phyloP scores from a whole-genome alignment of 495 filamentous ascomycete genomes.

The Penicillium samsonianum region DNA sequence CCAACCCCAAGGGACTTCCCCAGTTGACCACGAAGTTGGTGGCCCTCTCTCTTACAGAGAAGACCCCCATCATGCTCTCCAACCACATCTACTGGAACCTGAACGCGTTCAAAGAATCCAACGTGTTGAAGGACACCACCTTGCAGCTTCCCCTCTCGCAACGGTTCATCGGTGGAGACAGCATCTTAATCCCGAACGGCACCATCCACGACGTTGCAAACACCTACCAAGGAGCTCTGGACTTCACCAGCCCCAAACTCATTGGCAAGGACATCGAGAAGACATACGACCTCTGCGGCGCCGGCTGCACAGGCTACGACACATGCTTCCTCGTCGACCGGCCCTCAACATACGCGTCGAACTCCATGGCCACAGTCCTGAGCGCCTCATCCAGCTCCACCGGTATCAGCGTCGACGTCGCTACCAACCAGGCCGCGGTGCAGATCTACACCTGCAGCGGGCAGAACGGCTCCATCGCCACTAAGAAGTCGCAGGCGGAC shows the following conservation, averaged over 20 bases:
- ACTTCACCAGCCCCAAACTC: conserved; percentile 77
- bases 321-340: conserved; percentile 71
- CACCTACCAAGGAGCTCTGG: conserved; percentile 61
- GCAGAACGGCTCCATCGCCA: conserved; percentile 63
- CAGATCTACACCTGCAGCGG: conserved; percentile 78
- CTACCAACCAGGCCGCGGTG: conserved; percentile 73
- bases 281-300: conserved; percentile 66
- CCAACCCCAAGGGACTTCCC: conserved; percentile 46
- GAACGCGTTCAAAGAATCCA: conserved; percentile 71
- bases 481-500: conserved; percentile 56
- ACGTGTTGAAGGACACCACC: conserved; percentile 69
- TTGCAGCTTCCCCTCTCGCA: conserved; percentile 71
- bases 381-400: conserved; percentile 58
- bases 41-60: conserved; percentile 72
- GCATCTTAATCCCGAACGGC: conserved; percentile 76
- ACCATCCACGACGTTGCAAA: conserved; percentile 64
- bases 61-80: conserved; percentile 78
- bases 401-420: conserved; percentile 72
- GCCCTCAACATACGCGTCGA: conserved; percentile 59
- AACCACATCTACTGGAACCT: conserved; percentile 91
- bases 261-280: conserved; percentile 66
- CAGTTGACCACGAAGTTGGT: conserved; percentile 51
- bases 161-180: conserved; percentile 70
- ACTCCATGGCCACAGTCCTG: conserved; percentile 62
- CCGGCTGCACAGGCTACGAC: conserved; percentile 76